A percentile compares a stretch with the other conserved stretches of the same genome.
Conservation (phyloP, 2,329 filamentous ascomycete species). For the Diatrype stigma region DNA sequence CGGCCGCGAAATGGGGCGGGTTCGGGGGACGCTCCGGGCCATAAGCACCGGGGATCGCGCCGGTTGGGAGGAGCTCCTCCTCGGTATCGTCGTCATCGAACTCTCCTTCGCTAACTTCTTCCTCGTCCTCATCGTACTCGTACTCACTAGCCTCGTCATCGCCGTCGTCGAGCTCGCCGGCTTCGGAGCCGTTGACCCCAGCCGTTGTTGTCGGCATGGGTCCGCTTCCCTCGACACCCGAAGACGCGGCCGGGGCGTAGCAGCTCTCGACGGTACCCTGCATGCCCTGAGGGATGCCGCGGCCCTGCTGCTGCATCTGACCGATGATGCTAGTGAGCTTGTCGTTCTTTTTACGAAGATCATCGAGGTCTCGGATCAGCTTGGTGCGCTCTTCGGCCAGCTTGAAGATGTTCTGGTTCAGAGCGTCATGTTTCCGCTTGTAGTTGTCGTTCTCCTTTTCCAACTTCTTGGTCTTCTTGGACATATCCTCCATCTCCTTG, state of each 20-base stretch:
- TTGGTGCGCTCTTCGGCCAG: slow-evolving; percentile 92
- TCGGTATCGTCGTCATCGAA: slow-evolving; percentile 50
- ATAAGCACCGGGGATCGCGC: slow-evolving; percentile 18
- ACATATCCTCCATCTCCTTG: slow-evolving; percentile 99
- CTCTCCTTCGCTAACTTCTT: slow-evolving; percentile 31
- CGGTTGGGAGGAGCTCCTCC: slow-evolving; percentile 36
- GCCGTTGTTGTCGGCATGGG: slow-evolving; percentile 36
- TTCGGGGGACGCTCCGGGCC: slow-evolving; percentile 24
- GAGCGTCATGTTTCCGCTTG: slow-evolving; percentile 88
- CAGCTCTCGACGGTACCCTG: slow-evolving; percentile 55
- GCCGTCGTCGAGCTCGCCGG: slow-evolving; percentile 59
- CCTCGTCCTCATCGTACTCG: slow-evolving; percentile 58
- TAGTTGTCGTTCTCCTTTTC: slow-evolving; percentile 94
- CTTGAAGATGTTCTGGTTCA: slow-evolving; percentile 89
- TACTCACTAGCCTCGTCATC: slow-evolving; percentile 59
- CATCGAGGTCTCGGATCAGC: slow-evolving; percentile 71
- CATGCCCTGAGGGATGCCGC: slow-evolving; percentile 66
- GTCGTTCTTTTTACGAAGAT: slow-evolving; percentile 77
- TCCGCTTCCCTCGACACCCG: neutral
- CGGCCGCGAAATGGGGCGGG: slow-evolving; percentile 5
- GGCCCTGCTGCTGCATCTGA: slow-evolving; percentile 91
- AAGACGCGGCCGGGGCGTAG: slow-evolving; percentile 38
- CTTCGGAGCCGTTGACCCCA: slow-evolving; percentile 60
- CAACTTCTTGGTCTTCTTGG: slow-evolving; percentile 93
- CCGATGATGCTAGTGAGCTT: slow-evolving; percentile 93